Percentiles rank a stretch among this genome's conserved stretches.
These are phyloP conservation scores for Lodderomyces oxycetoniae DNA, from an alignment of 1,139 yeast genomes.

Conservation along the genomic window DNA sequence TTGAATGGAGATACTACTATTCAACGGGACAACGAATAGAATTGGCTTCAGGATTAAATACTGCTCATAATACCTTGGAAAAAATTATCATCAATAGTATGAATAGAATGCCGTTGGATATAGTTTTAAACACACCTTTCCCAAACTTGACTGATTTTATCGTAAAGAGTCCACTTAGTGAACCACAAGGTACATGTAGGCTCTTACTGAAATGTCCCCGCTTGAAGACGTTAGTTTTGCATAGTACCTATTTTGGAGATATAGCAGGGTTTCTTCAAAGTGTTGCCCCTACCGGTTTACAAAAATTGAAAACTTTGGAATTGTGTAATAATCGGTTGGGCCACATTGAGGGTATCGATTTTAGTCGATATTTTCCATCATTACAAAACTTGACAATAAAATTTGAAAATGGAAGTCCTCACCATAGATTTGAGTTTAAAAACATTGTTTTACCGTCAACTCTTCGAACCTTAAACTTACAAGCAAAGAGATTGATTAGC, in stretches of 20 bases:
- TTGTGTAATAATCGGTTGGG: conserved; percentile 11
- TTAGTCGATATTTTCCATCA: conserved; percentile 8
- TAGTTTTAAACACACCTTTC: not conserved
- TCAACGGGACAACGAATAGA: conserved; percentile 7
- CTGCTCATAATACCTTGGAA: not conserved
- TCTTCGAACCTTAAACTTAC: conserved; percentile 7
- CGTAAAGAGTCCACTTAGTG: conserved; percentile 7
- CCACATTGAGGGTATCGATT: conserved; percentile 7
- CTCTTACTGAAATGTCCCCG: not conserved
- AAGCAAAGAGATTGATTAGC: conserved; percentile 5
- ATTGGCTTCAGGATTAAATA: not conserved
- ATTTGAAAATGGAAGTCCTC: conserved; percentile 8
- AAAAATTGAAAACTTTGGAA: conserved; percentile 7
- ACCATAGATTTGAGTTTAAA: conserved; percentile 7
- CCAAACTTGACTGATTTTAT: conserved; percentile 2
- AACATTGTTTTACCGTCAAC: conserved; percentile 7
- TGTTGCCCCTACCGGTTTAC: conserved; percentile 7
- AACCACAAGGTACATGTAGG: not conserved
- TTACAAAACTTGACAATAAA: conserved; percentile 10
- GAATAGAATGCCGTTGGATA: conserved; percentile 8
- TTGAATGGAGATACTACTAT: conserved; percentile 10
- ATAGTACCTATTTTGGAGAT: not conserved
- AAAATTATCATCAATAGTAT: conserved; percentile 8
- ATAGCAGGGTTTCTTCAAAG: not conserved
- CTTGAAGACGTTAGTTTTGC: not conserved